A percentile compares a stretch with the other conserved stretches of the same genome.
phyloP scores from a whole-genome alignment of 768 basidiomycete species.

The Collybia nuda region DNA sequence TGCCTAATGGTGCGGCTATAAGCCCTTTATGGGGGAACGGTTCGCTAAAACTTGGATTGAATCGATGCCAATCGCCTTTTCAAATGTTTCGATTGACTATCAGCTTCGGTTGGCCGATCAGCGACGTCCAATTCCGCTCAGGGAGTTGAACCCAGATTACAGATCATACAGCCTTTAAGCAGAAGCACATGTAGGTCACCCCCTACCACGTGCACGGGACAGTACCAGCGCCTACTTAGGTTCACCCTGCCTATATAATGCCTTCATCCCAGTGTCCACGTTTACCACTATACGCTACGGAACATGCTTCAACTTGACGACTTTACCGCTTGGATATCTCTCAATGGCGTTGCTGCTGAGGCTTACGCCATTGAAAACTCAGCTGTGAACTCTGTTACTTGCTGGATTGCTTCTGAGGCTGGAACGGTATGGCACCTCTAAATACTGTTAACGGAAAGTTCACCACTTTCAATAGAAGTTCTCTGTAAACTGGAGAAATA shows the following conservation, averaged over 20 bases:
- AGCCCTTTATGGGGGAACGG: too few species aligned
- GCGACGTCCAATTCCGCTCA: too few species aligned
- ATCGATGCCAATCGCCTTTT: too few species aligned
- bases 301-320: slow-evolving; percentile 4
- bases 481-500: slow-evolving; percentile 21
- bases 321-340: slow-evolving; percentile 20
- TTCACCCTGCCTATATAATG: neutral
- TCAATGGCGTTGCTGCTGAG: slow-evolving; percentile 11
- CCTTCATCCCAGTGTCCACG: neutral
- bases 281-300: neutral
- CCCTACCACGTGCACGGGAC: too few species aligned
- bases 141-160: too few species aligned
- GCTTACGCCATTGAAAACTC: slow-evolving; percentile 10
- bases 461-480: slow-evolving; percentile 14
- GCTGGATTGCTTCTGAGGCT: slow-evolving; percentile 23
- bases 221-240: too few species aligned
- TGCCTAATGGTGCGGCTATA: too few species aligned
- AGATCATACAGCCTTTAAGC: too few species aligned
- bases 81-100: too few species aligned
- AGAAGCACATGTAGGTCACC: too few species aligned
- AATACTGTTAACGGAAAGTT: neutral
- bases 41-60: too few species aligned
- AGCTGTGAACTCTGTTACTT: slow-evolving; percentile 5
- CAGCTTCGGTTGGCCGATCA: too few species aligned
- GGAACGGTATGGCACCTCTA: slow-evolving; percentile 14